Evolutionary conservation across 2,329 filamentous ascomycete species (phyloP).

Genomic region (Dothidotthia symphoricarpi): DNA sequence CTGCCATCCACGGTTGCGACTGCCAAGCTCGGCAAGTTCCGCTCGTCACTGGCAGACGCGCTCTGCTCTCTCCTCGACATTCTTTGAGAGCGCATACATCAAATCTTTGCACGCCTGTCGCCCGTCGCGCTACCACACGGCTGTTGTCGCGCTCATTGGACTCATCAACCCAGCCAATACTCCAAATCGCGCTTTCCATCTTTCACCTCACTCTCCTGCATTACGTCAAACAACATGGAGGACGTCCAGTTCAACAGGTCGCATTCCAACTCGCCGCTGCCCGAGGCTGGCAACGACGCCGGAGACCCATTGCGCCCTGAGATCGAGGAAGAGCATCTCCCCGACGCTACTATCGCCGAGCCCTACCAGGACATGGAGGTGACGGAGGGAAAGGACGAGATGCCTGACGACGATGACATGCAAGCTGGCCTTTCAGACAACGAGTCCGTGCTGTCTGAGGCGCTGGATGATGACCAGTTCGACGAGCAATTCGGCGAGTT

Average conservation of each 20-base stretch:
- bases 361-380: slow-evolving; percentile 49
- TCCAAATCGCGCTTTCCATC: not conserved
- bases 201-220: not conserved
- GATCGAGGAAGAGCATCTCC: slow-evolving; percentile 49
- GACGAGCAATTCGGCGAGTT: slow-evolving; percentile 57
- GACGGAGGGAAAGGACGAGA: slow-evolving; percentile 40
- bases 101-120: not conserved
- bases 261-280: slow-evolving; percentile 43
- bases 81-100: slow-evolving; percentile 11
- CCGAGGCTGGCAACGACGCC: slow-evolving; percentile 50
- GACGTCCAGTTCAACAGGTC: slow-evolving; percentile 44
- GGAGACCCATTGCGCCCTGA: slow-evolving; percentile 48
- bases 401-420: slow-evolving; percentile 39
- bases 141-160: not conserved
- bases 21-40: slow-evolving; percentile 20
- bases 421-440: slow-evolving; percentile 54
- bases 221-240: slow-evolving; percentile 37
- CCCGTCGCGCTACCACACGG: not conserved
- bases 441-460: slow-evolving; percentile 62
- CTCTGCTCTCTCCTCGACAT: slow-evolving; percentile 10
- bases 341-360: slow-evolving; percentile 45
- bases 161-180: slow-evolving; percentile 1
- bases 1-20: slow-evolving; percentile 2
- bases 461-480: slow-evolving; percentile 62
- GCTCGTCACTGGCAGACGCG: slow-evolving; percentile 26